phyloP scores from a whole-genome alignment of 192 early-diverging fungal genomes.

The Phycomyces blakesleeanus region DNA sequence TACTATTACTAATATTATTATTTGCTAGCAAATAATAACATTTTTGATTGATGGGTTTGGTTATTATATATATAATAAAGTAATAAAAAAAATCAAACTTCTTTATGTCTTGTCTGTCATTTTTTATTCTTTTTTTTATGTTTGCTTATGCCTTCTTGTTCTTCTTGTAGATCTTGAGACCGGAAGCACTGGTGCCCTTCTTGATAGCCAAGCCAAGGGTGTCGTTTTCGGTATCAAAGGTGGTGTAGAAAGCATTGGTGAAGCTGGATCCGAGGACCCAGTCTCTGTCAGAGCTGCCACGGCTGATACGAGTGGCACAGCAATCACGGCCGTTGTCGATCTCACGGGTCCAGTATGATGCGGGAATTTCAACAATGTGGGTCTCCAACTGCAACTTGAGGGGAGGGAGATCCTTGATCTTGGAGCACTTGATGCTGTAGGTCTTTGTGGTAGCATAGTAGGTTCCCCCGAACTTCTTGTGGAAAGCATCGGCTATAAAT shows the following conservation, averaged over 20 bases:
- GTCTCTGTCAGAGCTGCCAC: conserved; percentile 22
- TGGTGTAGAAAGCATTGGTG: conserved; percentile 36
- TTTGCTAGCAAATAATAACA: too few species aligned
- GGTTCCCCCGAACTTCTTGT: conserved; percentile 21
- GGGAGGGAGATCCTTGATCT: conserved; percentile 19
- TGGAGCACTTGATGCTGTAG: conserved; percentile 34
- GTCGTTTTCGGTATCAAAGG: conserved; percentile 31
- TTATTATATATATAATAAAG: too few species aligned
- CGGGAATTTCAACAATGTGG: conserved; percentile 28
- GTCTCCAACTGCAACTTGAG: conserved; percentile 20
- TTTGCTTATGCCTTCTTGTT: too few species aligned
- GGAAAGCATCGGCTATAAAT: conserved; percentile 29
- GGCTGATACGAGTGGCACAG: conserved; percentile 17
- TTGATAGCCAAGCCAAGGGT: conserved; percentile 28
- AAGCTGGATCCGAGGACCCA: conserved; percentile 31
- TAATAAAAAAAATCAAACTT: neutral
- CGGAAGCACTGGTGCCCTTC: conserved; percentile 17
- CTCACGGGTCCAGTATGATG: conserved; percentile 31
- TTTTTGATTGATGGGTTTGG: too few species aligned
- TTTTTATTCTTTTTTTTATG: neutral
- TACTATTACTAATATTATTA: too few species aligned
- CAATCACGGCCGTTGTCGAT: conserved; percentile 25
- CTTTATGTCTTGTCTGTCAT: neutral
- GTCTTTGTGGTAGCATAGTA: conserved; percentile 16
- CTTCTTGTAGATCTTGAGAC: conserved; percentile 21